Evolutionary conservation across 805 yeast species (phyloP).

Genomic region (Saccharomycopsis sp.): DNA sequence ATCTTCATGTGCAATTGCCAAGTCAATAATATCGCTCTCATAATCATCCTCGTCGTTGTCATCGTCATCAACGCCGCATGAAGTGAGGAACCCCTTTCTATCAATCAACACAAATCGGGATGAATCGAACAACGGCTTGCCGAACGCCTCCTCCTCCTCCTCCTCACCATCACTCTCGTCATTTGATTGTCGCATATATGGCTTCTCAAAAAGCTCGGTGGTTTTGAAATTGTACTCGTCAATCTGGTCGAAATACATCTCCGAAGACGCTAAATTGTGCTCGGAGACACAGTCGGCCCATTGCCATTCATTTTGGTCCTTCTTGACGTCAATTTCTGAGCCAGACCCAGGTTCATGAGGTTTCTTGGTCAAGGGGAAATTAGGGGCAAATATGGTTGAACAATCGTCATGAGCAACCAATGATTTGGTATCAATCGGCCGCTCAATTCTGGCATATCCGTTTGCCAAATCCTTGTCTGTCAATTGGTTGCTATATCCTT

Average conservation of each 20-base stretch:
- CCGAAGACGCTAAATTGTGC: slow-evolving; percentile 15
- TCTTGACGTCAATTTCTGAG: background rate
- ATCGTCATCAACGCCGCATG: background rate
- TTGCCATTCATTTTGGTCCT: background rate
- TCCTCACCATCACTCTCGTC: too few relatives aligned
- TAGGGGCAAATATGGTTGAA: background rate
- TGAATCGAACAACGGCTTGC: slow-evolving; percentile 4
- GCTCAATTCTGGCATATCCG: background rate
- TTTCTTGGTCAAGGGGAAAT: background rate
- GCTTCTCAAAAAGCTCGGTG: background rate
- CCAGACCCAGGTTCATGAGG: background rate
- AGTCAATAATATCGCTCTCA: slow-evolving; percentile 7
- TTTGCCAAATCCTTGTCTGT: background rate
- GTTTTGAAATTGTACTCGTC: slow-evolving; percentile 4
- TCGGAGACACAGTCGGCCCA: slow-evolving; percentile 2
- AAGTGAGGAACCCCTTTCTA: slow-evolving; percentile 7
- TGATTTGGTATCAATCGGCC: too few relatives aligned
- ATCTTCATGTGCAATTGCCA: background rate
- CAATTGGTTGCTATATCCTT: slow-evolving; percentile 7
- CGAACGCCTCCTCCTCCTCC: background rate
- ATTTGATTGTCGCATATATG: background rate
- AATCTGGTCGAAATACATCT: slow-evolving; percentile 16
- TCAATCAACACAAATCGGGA: slow-evolving; percentile 14
- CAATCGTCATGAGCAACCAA: background rate
- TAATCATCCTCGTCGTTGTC: background rate